Evolutionary conservation across 2,329 filamentous ascomycete species (phyloP).

Genomic region (Colletotrichum siamense): DNA sequence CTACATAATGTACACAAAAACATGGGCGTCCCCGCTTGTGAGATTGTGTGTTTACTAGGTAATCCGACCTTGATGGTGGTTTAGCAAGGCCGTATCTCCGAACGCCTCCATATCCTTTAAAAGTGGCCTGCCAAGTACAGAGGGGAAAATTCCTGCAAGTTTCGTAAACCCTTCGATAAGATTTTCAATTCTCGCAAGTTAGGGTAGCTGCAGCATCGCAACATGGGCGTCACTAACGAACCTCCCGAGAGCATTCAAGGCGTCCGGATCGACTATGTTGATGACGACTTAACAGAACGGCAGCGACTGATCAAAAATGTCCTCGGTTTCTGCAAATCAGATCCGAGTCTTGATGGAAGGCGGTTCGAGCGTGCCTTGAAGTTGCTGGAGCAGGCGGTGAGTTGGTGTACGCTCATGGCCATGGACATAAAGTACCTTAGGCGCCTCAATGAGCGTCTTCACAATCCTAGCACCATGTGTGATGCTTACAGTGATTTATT

Average conservation of each 20-base stretch:
- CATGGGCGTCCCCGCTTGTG: background rate
- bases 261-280: background rate
- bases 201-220: no score
- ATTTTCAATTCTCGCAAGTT: background rate
- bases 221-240: background rate
- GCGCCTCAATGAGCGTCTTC: background rate
- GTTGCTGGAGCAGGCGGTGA: background rate
- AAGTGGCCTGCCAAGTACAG: background rate
- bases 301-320: background rate
- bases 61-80: background rate
- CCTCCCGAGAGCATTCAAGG: background rate
- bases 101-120: background rate
- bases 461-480: no score
- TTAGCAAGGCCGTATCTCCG: background rate
- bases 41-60: background rate
- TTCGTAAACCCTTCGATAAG: background rate
- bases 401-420: background rate
- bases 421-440: background rate
- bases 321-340: background rate
- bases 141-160: background rate
- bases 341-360: background rate
- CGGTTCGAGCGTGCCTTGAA: fast-evolving
- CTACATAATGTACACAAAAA: no score
- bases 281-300: background rate
- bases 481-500: no score